phyloP scores from a whole-genome alignment of 1,284 basidiomycete species.

The Phlebopus sp. region DNA sequence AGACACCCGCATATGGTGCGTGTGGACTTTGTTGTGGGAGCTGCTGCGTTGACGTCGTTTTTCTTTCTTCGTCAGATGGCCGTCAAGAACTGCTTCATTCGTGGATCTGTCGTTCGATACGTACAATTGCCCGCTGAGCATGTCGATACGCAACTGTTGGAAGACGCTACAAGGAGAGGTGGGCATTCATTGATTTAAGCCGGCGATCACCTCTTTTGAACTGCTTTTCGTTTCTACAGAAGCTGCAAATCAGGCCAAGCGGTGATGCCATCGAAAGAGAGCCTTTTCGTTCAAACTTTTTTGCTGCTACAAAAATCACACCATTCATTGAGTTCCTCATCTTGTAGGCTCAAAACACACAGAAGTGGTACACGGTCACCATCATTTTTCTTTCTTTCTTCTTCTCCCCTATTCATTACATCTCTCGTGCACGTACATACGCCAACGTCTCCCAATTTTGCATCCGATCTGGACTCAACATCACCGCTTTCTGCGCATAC shows the following conservation, averaged over 20 bases:
- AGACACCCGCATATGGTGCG: conserved; percentile 99
- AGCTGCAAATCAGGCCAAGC: conserved; percentile 54
- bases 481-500: conserved; percentile 63
- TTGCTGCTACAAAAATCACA: too few species aligned
- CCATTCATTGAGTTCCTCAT: not conserved
- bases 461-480: conserved; percentile 62
- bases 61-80: conserved; percentile 86
- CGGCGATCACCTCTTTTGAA: conserved; percentile 5
- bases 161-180: conserved; percentile 98
- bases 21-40: too few species aligned
- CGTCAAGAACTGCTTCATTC: conserved; percentile 98
- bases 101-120: conserved; percentile 97
- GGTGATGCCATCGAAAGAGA: conserved; percentile 31
- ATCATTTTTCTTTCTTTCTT: too few species aligned
- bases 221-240: conserved; percentile 33
- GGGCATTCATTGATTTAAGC: conserved; percentile 19
- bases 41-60: too few species aligned
- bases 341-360: not conserved
- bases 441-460: conserved; percentile 61
- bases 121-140: conserved; percentile 91
- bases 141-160: conserved; percentile 93
- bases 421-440: conserved; percentile 41
- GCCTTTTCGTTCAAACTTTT: not conserved
- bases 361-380: not conserved
- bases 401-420: conserved; percentile 20